Percentiles rank a stretch among this genome's conserved stretches.
Evolutionary conservation across 495 filamentous ascomycete genomes (phyloP).

Genomic region (Penicillium robsamsonii): DNA sequence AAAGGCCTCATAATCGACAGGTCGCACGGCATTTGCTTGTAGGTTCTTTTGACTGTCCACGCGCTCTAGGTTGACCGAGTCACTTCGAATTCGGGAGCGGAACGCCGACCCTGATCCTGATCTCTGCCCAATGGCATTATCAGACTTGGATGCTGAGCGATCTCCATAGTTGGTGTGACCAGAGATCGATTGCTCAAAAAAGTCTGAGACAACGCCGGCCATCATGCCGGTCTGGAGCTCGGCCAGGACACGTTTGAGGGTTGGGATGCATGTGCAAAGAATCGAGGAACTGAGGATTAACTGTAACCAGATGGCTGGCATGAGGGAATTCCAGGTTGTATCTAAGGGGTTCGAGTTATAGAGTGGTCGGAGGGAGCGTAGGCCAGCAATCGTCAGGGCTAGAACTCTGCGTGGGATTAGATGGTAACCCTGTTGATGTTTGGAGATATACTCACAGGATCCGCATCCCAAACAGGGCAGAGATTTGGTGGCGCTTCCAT

Average conservation of each 20-base stretch:
- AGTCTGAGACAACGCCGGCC: conserved; percentile 15
- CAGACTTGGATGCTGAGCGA: conserved; percentile 1
- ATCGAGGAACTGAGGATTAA: conserved; percentile 15
- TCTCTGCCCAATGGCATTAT: background rate
- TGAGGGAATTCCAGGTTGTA: conserved; percentile 10
- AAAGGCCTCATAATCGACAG: conserved; percentile 6
- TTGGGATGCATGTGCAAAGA: conserved; percentile 20
- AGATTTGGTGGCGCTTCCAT: conserved; percentile 12
- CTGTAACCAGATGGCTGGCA: conserved; percentile 21
- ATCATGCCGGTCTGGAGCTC: conserved; percentile 24
- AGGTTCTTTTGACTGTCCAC: conserved; percentile 2
- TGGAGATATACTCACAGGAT: conserved; percentile 4
- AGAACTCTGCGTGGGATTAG: conserved; percentile 9
- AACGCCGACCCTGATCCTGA: background rate
- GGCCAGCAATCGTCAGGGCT: conserved; percentile 8
- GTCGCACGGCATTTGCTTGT: conserved; percentile 1
- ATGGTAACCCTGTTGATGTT: background rate
- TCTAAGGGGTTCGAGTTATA: conserved; percentile 3
- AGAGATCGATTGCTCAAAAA: conserved; percentile 17
- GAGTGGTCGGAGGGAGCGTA: conserved; percentile 8
- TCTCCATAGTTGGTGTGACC: background rate
- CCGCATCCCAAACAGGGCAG: conserved; percentile 12
- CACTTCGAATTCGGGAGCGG: background rate
- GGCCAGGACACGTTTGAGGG: conserved; percentile 14
- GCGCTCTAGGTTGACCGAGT: background rate